Conservation (phyloP, 176 grass and related monocot species). For the Avena eriantha region DNA sequence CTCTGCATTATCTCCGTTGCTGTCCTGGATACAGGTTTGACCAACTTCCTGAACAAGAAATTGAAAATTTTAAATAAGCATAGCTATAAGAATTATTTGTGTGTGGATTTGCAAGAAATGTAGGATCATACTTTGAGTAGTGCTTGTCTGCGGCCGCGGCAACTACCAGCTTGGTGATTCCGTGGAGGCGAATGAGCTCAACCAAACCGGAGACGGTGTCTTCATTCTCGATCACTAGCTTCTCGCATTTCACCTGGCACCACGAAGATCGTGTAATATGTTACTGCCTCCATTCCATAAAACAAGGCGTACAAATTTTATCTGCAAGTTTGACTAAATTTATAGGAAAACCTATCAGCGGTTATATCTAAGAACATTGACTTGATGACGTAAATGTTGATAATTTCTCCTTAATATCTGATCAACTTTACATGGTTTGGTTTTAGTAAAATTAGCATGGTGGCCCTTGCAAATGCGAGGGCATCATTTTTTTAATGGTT, state of each 20-base stretch:
- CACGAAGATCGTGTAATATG: not conserved
- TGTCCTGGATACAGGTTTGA: constrained; percentile 43
- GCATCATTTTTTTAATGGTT: no score
- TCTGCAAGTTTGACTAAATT: no score
- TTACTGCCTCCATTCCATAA: no score
- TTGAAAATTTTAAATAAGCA: not conserved
- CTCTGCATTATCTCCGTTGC: constrained; percentile 25
- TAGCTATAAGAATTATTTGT: no score
- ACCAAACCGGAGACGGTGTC: constrained; percentile 50
- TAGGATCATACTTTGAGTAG: constrained; percentile 53
- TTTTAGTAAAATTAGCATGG: no score
- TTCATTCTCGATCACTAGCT: constrained; percentile 62
- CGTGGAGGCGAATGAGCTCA: constrained; percentile 51
- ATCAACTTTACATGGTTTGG: no score
- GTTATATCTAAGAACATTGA: no score
- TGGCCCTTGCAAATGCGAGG: no score
- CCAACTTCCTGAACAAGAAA: constrained; percentile 53
- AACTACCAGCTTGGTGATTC: constrained; percentile 58
- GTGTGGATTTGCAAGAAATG: not conserved
- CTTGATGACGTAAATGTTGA: no score
- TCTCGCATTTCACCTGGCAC: constrained; percentile 60
- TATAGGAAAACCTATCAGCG: no score
- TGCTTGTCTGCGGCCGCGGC: constrained; percentile 59
- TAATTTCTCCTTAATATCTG: no score
- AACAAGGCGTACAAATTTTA: no score